Evolutionary conservation across 2,329 filamentous ascomycete species (phyloP), one percentile per base, ranked within the genome.

Genomic region (Emydomyces testavorans): DNA sequence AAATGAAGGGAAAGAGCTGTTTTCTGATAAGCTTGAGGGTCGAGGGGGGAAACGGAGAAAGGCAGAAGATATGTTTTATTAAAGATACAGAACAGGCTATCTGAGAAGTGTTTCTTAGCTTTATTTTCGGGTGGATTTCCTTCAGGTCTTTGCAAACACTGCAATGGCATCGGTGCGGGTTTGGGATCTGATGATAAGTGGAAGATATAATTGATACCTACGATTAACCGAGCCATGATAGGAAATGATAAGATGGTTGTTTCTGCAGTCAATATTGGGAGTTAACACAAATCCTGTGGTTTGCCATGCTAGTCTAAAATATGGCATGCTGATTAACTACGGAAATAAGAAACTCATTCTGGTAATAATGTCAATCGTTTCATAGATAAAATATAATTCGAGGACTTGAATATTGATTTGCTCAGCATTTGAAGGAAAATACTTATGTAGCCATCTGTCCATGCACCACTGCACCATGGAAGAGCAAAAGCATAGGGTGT

Each of bases 61-160:
- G 59, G 84, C 84, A 0, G 81, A 85, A 57, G 84, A 89, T 65
- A 69, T 84, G 53, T 89, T 87, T 60, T 71, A 74, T 52, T 87
- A 63, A 75, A 36, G 16, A 24, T 1, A 8, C 2, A 3, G 32
- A 18, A 15, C n/a, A 3, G 32, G 15, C 3, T 18, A 18, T 35
- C 15, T 35, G 32, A 15, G 16, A 13, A 13, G 29, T 8, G 29
- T 31, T 31, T n/a, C n/a, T 31, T 31, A 31, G 13, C 13, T 7
- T 35, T 15, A 35, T 35, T 18, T 35, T 34, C n/a, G n/a, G n/a
- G n/a, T n/a, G n/a, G n/a, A n/a, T n/a, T n/a, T n/a, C n/a, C n/a
- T n/a, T n/a, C 8, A 42, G 10, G 18, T 42, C 24, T 31, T 42
- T 41, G 10, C 13, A 20, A 7, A 32, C 32, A 34, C n/a, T 43